Evolutionary conservation across 2,329 filamentous ascomycete species (phyloP).

Genomic region (Xylaria multiplex): DNA sequence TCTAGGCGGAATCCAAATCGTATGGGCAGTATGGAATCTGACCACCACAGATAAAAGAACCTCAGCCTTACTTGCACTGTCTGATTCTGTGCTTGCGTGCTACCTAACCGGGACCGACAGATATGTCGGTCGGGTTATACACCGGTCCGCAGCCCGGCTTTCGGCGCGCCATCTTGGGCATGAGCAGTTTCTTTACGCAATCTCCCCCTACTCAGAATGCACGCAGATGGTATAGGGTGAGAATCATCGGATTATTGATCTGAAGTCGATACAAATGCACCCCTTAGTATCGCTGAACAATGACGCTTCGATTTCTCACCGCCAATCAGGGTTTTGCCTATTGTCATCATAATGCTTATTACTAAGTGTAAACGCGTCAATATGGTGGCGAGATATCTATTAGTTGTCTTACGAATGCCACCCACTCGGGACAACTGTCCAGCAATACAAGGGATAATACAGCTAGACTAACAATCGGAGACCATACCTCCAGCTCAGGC

Average conservation of each 20-base stretch:
- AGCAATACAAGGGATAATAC: not conserved
- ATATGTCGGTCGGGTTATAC: conserved; percentile 1
- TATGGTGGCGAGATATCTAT: not conserved
- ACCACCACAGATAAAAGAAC: not conserved
- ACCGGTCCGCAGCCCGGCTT: not conserved
- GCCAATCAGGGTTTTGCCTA: not conserved
- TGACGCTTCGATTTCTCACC: conserved; percentile 3
- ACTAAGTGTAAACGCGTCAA: not conserved
- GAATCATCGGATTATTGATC: conserved; percentile 3
- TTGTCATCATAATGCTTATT: conserved; percentile 6
- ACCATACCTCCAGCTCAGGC: not conserved
- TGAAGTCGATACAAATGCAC: not conserved
- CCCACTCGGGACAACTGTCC: not conserved
- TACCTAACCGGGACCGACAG: conserved; percentile 27
- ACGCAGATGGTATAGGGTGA: not conserved
- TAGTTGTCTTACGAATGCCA: not conserved
- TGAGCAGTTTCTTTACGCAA: not conserved
- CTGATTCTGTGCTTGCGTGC: conserved; percentile 2
- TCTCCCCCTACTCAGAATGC: not conserved
- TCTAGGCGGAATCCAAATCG: not conserved
- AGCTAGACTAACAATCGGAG: not conserved
- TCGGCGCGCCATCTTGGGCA: not conserved
- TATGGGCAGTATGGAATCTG: not conserved
- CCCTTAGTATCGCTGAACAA: not conserved
- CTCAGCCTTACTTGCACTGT: conserved; percentile 9